Base-by-base conservation (phyloP, 768 basidiomycete species). In the Megacollybia marginata region DNA sequence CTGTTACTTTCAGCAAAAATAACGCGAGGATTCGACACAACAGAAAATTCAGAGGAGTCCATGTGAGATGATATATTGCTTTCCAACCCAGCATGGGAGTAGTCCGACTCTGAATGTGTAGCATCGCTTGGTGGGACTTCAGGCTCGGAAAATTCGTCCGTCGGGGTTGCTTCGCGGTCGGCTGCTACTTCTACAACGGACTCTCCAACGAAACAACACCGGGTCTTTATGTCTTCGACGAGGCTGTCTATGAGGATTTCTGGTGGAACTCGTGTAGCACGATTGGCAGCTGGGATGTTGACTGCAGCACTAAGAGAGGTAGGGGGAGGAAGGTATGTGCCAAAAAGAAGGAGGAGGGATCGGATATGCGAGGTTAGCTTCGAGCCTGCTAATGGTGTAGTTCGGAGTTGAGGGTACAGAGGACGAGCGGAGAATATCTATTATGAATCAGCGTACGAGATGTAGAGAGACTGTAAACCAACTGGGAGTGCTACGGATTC, bases 401-500 rank as follows among this genome's bases (percentile, higher is more conserved):
- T 87, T 57, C 79, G 78, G 8, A 96, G 70, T 45, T 85, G 81
- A 13, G 89, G 81, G 60, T 82, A 96, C 42, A 98, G 68, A 0
- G 95, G 95, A 35, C 95, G 73, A 5, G 93, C 84, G 31, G 89
- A 83, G 59, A 85, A 95, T 56, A 97, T 90, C 95, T 98, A 58
- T 23, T 9, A 42, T n/a, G 47, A 34, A 45, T 38, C 47, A 44
- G 48, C 49, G 33, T 42, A 42, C 16, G 42, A 48, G 19, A 38
- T 13, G 18, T 4, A 28, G n/a, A 35, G 13, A 20, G 19, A 11
- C 44, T 43, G 11, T 6, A 19, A 9, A 68, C 88, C 48, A 57
- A 95, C 95, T 0, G 96, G 93, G 18, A 97, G 73, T 5, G 82
- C 82, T 4, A 84, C 85, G 0, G 92, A 89, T 64, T 98, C 96